phyloP scores from a whole-genome alignment of 768 basidiomycete species.

The Lactarius indigo region DNA sequence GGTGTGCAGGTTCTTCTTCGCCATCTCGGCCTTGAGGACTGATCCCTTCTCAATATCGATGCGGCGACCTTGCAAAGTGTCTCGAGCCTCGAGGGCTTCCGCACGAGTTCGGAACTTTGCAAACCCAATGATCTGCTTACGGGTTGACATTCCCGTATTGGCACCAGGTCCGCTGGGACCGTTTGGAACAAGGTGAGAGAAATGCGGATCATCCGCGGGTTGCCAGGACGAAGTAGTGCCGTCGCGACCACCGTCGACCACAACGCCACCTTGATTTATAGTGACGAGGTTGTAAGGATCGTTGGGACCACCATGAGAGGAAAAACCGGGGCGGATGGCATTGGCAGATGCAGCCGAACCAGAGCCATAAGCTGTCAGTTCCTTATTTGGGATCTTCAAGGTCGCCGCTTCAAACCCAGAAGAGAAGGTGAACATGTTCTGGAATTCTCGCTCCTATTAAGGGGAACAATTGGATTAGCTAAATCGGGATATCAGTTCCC shows the following conservation, averaged over 20 bases:
- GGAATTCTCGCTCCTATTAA: conserved; percentile 92
- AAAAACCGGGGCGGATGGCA: conserved; percentile 27
- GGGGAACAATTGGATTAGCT: conserved; percentile 20
- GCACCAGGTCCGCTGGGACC: conserved; percentile 17
- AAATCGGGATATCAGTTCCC: conserved; percentile 16
- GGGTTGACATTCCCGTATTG: conserved; percentile 45
- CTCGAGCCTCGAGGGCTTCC: conserved; percentile 84
- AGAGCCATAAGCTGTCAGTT: conserved; percentile 69
- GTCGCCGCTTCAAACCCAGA: conserved; percentile 96
- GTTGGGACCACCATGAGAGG: conserved; percentile 49
- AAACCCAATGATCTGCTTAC: conserved; percentile 98
- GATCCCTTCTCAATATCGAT: conserved; percentile 93
- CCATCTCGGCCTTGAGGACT: conserved; percentile 97
- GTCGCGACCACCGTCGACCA: conserved; percentile 75
- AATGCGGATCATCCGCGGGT: conserved; percentile 37
- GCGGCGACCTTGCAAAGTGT: conserved; percentile 81
- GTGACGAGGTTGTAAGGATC: conserved; percentile 85
- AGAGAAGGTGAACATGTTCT: conserved; percentile 98
- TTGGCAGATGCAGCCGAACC: conserved; percentile 22
- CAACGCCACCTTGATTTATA: conserved; percentile 76
- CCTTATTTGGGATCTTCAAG: conserved; percentile 94
- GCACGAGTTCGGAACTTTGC: conserved; percentile 89
- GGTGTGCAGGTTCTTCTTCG: conserved; percentile 98
- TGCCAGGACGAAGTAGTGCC: conserved; percentile 68
- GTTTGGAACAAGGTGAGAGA: conserved; percentile 28